These are phyloP conservation scores for Tylopilus felleus DNA, from an alignment of 768 basidiomycete genomes.

Conservation along the genomic window DNA sequence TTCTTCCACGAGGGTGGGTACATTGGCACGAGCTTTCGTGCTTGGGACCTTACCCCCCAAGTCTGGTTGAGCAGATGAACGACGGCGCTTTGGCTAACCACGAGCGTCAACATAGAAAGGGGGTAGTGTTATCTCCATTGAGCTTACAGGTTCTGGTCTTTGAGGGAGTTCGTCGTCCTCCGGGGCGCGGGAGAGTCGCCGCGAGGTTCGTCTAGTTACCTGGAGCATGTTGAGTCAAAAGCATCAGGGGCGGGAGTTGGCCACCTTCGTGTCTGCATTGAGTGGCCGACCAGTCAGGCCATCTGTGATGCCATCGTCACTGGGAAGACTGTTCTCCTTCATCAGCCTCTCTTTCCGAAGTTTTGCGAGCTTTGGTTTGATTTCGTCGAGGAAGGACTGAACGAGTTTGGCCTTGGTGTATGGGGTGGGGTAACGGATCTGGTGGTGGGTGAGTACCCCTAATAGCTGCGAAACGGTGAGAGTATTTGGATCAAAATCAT, in stretches of 20 bases:
- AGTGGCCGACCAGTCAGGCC: conserved; percentile 77
- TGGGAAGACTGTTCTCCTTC: conserved; percentile 67
- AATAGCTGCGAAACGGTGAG: conserved; percentile 82
- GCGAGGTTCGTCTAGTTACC: conserved; percentile 52
- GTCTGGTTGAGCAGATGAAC: conserved; percentile 74
- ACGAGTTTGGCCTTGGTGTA: conserved; percentile 78
- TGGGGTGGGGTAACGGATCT: conserved; percentile 67
- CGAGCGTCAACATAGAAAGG: conserved; percentile 13
- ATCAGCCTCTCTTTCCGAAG: conserved; percentile 63
- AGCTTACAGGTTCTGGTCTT: conserved; percentile 56
- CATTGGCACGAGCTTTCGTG: conserved; percentile 33
- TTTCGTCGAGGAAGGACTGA: conserved; percentile 72
- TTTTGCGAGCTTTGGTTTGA: conserved; percentile 55
- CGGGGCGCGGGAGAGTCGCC: conserved; percentile 60
- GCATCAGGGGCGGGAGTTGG: conserved; percentile 5
- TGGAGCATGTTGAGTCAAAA: conserved; percentile 8
- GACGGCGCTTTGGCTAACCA: conserved; percentile 68
- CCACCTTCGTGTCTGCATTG: conserved; percentile 45
- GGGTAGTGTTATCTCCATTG: not conserved
- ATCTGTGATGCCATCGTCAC: conserved; percentile 80
- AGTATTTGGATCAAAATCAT: conserved; percentile 67
- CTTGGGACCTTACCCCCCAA: conserved; percentile 54
- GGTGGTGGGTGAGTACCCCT: conserved; percentile 74
- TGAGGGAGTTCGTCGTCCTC: conserved; percentile 40
- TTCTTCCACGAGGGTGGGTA: conserved; percentile 59